These are phyloP conservation scores for Leishmania gerbilli DNA, from an alignment of 208 protist species.

Conservation along the genomic window DNA sequence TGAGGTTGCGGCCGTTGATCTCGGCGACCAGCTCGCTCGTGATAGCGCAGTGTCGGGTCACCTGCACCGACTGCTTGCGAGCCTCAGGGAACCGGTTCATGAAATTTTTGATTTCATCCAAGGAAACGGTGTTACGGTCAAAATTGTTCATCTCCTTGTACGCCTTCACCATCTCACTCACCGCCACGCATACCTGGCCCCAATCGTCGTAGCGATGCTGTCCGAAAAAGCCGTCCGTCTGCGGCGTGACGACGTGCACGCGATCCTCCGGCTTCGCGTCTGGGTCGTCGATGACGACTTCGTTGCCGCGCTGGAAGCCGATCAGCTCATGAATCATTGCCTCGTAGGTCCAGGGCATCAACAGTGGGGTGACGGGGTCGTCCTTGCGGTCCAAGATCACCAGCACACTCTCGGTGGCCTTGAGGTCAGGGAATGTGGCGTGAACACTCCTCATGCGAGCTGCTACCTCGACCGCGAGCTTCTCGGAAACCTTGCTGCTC, in stretches of 20 bases:
- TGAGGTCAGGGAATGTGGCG: constrained; percentile 87
- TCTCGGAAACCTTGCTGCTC: constrained; percentile 60
- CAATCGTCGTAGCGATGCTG: constrained; percentile 97
- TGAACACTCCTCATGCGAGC: constrained; percentile 83
- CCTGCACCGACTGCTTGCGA: constrained; percentile 74
- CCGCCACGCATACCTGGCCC: constrained; percentile 95
- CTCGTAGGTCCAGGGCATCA: constrained; percentile 99
- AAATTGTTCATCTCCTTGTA: constrained; percentile 94
- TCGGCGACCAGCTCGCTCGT: constrained; percentile 76
- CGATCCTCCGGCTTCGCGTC: constrained; percentile 75
- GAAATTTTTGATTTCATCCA: constrained; percentile 89
- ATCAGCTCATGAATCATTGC: constrained; percentile 99
- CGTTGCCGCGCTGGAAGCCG: constrained; percentile 94
- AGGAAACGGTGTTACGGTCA: constrained; percentile 73
- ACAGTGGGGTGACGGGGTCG: constrained; percentile 97
- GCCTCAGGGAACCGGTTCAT: constrained; percentile 88
- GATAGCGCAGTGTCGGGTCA: constrained; percentile 83
- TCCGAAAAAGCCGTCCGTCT: constrained; percentile 96
- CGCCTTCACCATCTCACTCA: constrained; percentile 95
- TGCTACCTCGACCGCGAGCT: constrained; percentile 79
- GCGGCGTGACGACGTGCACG: constrained; percentile 70
- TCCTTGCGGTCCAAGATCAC: constrained; percentile 88
- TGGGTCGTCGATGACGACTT: constrained; percentile 79
- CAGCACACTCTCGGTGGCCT: constrained; percentile 78
- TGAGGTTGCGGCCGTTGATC: constrained; percentile 85